Evolutionary conservation across 1,284 basidiomycete species (phyloP).

Genomic region (Apiotrichum mycotoxinovorans): DNA sequence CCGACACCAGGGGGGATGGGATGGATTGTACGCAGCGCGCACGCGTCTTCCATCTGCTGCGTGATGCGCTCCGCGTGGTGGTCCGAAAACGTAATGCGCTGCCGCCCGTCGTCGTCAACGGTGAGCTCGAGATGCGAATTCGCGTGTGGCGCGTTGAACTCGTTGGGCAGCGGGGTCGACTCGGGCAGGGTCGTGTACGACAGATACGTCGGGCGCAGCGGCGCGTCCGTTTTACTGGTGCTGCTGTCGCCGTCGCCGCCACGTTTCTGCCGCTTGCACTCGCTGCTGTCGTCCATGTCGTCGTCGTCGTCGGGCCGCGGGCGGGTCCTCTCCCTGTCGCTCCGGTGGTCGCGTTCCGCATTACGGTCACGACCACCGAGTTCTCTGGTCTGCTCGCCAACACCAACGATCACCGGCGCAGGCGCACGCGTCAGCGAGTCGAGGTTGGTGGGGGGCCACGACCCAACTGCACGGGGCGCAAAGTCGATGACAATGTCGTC

Average conservation of each 20-base stretch:
- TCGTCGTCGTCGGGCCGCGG: constrained; percentile 2
- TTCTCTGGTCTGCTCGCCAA: background rate
- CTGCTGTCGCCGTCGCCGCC: background rate
- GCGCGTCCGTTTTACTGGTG: too few relatives aligned
- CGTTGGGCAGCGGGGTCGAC: constrained; percentile 6
- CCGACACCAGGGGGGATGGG: constrained; percentile 77
- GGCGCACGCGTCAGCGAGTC: background rate
- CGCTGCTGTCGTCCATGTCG: background rate
- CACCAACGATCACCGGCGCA: constrained; percentile 2
- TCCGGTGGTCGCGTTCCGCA: background rate
- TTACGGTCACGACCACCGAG: too few relatives aligned
- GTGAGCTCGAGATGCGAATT: constrained; percentile 11
- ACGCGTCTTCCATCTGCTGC: constrained; percentile 66
- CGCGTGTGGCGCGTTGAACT: constrained; percentile 8
- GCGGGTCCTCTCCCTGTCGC: background rate
- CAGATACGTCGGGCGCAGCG: constrained; percentile 45
- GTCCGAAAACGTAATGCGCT: constrained; percentile 33
- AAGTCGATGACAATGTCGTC: background rate
- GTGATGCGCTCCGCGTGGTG: constrained; percentile 50
- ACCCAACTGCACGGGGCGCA: background rate
- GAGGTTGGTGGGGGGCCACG: constrained; percentile 4
- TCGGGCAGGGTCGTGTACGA: constrained; percentile 44
- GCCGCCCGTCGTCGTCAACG: constrained; percentile 7
- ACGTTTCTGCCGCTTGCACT: constrained; percentile 9
- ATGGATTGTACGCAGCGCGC: constrained; percentile 67